Evolutionary conservation across 108 stramenopile species (phyloP), one percentile per base, ranked within the genome.

Genomic region (Skeletonema grethae): DNA sequence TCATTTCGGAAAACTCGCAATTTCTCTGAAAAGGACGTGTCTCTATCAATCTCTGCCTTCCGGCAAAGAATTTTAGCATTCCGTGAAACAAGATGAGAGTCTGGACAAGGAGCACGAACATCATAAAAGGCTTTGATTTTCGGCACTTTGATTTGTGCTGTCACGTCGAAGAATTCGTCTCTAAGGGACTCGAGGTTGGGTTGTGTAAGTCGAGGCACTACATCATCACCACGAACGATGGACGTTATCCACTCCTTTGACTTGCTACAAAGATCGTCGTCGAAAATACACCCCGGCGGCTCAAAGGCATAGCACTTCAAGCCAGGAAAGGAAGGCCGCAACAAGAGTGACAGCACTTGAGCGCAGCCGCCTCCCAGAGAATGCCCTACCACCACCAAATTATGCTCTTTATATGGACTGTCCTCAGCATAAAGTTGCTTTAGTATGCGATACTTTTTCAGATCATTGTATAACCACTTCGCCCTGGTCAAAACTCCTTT

Each of bases 331-430:
- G 74, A 72, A 24, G 73, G 36, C 7, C 61, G 56, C 15, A 91
- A 58, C 77, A 90, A 75, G 9, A 90, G 66, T 8, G 85, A 50
- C 11, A 91, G 77, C 25, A 91, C 56, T 50, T 80, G 80, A 3
- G 90, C 88, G 24, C 78, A 80, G 2, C 90, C 90, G 0, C 86
- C 90, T 10, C 90, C 90, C 20, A 91, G 83, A 39, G 75, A 79
- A 41, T 91, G 90, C 25, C 90, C 90, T 1, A 84, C 83, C 6
- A 90, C 57, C 2, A 50, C 28, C 25, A 77, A 73, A 11, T 69
- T 55, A 12, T 79, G 61, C 16, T 73, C 68, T 34, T 70, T 53
- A 59, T 77, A 57, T 9, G 69, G 34, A 22, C 71, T 70, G 66
- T 35, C 71, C 25, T 36, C 45, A 28, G 45, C 69, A 65, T 66